Base-by-base conservation (phyloP, 257 asterid species). In the Solanum ossicruentum region DNA sequence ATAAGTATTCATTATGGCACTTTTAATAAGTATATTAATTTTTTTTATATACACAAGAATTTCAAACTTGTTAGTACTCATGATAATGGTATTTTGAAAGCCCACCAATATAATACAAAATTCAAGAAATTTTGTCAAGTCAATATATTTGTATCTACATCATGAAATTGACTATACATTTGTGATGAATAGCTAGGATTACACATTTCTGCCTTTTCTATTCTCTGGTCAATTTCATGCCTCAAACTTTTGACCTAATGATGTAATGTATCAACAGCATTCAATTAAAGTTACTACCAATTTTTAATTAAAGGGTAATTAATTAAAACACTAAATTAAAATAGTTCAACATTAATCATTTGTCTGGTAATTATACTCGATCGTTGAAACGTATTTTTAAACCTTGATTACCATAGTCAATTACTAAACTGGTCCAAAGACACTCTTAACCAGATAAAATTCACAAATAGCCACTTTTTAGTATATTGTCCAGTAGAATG, bases 171-270 rank as follows among this genome's bases (percentile, higher is more conserved):
- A 75, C 61, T 23, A 49, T 51, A 75, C 41, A 49, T 49, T 23
- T 49, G 58, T 75, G 8, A 49, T 23, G 82, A 75, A 75, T 75
- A 75, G 15, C 41, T 11, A 13, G 15, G 43, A 75, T 77, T 77
- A 51, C 16, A 77, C 23, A 49, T 77, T 51, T 5, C n/a, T 77
- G 21, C 45, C 11, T 15, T 77, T 26, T 49, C 10, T 77, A 23
- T 77, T 16, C 63, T 77, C 45, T 23, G 82, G 47, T 51, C 82
- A 77, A 77, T 77, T 77, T 23, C 82, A 51, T 77, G 45, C 82
- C 51, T 77, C 82, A 77, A 77, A 77, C 82, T 49, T 75, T 77
- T 77, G 82, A 77, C 63, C 63, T 77, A 77, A 77, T 77, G 82
- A 77, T 77, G 63, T 77, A 51, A 8, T 77, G 47, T 51, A 51